Conservation (phyloP, 257 asterid genomes). For the Gentiana dahurica region DNA sequence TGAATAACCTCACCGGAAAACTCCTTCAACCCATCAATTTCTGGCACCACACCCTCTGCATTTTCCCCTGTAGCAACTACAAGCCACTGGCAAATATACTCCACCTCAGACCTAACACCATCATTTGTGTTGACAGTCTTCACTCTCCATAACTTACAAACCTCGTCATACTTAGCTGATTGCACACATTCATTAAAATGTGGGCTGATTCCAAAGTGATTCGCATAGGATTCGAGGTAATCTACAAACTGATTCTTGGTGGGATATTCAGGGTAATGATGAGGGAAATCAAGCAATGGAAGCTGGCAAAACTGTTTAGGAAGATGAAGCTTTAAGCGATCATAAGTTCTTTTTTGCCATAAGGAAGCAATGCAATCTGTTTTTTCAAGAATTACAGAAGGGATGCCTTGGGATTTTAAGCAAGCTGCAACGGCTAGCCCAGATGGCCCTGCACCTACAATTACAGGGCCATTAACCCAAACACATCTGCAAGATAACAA, state of each 20-base stretch:
- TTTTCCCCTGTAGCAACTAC: slow-evolving; percentile 92
- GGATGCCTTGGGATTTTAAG: slow-evolving; percentile 53
- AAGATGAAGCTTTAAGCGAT: slow-evolving; percentile 74
- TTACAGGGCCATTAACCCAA: slow-evolving; percentile 83
- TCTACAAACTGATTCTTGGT: slow-evolving; percentile 57
- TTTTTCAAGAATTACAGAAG: slow-evolving; percentile 57
- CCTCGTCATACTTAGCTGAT: slow-evolving; percentile 69
- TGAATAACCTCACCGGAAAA: slow-evolving; percentile 70
- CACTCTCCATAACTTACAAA: slow-evolving; percentile 59
- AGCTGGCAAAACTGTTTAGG: slow-evolving; percentile 77
- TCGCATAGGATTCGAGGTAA: slow-evolving; percentile 58
- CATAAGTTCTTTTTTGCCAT: slow-evolving; percentile 84
- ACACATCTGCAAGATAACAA: slow-evolving; percentile 47
- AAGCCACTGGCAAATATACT: slow-evolving; percentile 78
- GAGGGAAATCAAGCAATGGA: slow-evolving; percentile 63
- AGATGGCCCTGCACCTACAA: slow-evolving; percentile 91
- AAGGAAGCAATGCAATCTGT: slow-evolving; percentile 83
- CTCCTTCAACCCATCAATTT: slow-evolving; percentile 51
- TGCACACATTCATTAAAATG: slow-evolving; percentile 60
- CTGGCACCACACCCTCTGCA: slow-evolving; percentile 64
- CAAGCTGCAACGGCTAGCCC: slow-evolving; percentile 95
- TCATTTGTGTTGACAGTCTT: slow-evolving; percentile 25
- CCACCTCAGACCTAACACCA: slow-evolving; percentile 29
- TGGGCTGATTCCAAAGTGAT: slow-evolving; percentile 43
- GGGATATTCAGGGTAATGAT: slow-evolving; percentile 75